Evolutionary conservation across 305 asterid species (phyloP).

Genomic region (Fraxinus platypoda): DNA sequence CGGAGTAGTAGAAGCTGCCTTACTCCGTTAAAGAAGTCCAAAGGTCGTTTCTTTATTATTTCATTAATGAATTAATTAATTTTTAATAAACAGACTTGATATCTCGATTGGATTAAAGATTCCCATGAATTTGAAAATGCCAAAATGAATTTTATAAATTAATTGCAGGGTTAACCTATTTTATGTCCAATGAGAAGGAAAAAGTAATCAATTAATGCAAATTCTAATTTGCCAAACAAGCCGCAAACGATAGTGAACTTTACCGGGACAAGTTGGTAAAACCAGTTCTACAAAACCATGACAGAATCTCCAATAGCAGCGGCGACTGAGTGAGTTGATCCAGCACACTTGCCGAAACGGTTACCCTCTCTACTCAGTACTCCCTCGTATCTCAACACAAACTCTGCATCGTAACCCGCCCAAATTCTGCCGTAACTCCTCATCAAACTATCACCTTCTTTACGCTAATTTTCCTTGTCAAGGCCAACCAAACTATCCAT

Average conservation of each 20-base stretch:
- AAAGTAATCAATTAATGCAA: background rate
- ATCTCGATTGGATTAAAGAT: background rate
- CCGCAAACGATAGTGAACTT: background rate
- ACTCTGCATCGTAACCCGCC: background rate
- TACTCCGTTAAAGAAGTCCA: too few species aligned
- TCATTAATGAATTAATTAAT: too few species aligned
- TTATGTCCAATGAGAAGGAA: background rate
- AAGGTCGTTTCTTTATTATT: too few species aligned
- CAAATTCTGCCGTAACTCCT: background rate
- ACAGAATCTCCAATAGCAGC: background rate
- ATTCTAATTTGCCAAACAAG: background rate
- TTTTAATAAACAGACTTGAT: too few species aligned
- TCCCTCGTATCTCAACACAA: background rate
- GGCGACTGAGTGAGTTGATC: background rate
- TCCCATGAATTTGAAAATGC: background rate
- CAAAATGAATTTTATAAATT: too few species aligned
- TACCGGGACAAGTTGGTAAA: background rate
- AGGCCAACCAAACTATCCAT: constrained; percentile 1
- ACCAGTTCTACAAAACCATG: background rate
- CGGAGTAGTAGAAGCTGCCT: too few species aligned
- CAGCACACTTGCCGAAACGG: background rate
- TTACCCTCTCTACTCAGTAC: background rate
- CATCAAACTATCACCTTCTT: background rate
- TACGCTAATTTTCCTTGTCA: background rate
- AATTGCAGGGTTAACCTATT: background rate